Base-by-base conservation (phyloP, 495 filamentous ascomycete genomes). In the Cladorrhinum samala region DNA sequence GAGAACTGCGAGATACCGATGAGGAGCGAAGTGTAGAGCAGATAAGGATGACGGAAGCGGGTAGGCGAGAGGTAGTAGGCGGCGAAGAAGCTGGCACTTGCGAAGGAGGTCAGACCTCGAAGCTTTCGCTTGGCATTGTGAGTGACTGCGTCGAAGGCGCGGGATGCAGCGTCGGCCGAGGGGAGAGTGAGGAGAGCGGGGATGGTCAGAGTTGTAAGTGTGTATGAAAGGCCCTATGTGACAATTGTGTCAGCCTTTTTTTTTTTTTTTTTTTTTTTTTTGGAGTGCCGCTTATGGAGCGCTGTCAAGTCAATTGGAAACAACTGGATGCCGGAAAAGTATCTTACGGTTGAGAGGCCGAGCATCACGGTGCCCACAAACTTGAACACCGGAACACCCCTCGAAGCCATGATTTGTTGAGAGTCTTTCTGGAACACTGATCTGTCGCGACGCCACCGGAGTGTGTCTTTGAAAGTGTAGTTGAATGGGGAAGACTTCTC, bases 281-380 rank as follows among this genome's bases (percentile, higher is more conserved):
- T n/a, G n/a, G n/a, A n/a, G 21, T 40, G 8, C 38, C 18, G 27
- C 7, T 40, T 5, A 41, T 6, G 19, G 43, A n/a, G n/a, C n/a
- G n/a, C n/a, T n/a, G n/a, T n/a, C n/a, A n/a, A n/a, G n/a, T n/a
- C n/a, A n/a, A n/a, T n/a, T n/a, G n/a, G n/a, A n/a, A n/a, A n/a
- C n/a, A n/a, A n/a, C n/a, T n/a, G n/a, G n/a, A n/a, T n/a, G n/a
- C n/a, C n/a, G 13, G 41, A 11, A 49, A 53, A 59, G 46, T 52
- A 21, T 72, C 80, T 61, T 82, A 94, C 89, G 21, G 91, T 96
- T 65, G 95, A 68, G 18, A 96, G 78, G 52, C 91, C 91, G 25
- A 96, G 77, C 46, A 84, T 89, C 52, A 95, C 79, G 21, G 89
- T 91, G 60, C 91, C 91, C 52, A 95, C 84, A 68, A 95, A 95